Conservation (phyloP, 1,284 basidiomycete genomes). For the Ustilago esculenta region DNA sequence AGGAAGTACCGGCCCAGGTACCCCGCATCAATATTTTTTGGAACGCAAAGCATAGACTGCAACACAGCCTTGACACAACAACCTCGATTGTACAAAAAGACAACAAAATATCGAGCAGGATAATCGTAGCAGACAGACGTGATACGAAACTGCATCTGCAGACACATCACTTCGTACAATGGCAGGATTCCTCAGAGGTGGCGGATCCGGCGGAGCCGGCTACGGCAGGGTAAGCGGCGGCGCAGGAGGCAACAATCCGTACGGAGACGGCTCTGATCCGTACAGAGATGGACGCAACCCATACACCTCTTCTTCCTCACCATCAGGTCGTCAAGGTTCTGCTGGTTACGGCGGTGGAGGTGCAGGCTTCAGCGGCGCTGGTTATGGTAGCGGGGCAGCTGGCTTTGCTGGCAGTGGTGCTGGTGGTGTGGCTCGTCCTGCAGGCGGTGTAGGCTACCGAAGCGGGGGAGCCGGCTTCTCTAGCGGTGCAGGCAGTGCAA, state of each 20-base stretch:
- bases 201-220: conserved; percentile 39
- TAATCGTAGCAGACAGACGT: too few relatives aligned
- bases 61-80: too few relatives aligned
- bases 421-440: conserved; percentile 11
- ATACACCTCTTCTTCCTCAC: conserved; percentile 21
- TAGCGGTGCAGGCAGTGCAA: conserved; percentile 27
- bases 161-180: conserved; percentile 9
- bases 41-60: too few relatives aligned
- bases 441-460: conserved; percentile 19
- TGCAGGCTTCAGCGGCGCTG: conserved; percentile 33
- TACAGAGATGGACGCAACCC: conserved; percentile 26
- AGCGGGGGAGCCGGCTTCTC: conserved; percentile 29
- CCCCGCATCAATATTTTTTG: too few relatives aligned
- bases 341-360: conserved; percentile 30
- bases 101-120: too few relatives aligned
- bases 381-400: conserved; percentile 21
- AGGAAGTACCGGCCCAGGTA: too few relatives aligned
- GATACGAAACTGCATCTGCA: too few relatives aligned
- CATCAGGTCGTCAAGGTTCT: conserved; percentile 20
- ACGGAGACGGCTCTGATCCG: conserved; percentile 26
- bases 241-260: conserved; percentile 28
- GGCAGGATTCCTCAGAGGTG: conserved; percentile 52
- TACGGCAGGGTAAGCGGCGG: conserved; percentile 36
- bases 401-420: conserved; percentile 19
- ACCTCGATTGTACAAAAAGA: too few relatives aligned